Evolutionary conservation across 2,329 filamentous ascomycete species (phyloP), one percentile per base, ranked within the genome.

Genomic region (Pezicula radicicola): DNA sequence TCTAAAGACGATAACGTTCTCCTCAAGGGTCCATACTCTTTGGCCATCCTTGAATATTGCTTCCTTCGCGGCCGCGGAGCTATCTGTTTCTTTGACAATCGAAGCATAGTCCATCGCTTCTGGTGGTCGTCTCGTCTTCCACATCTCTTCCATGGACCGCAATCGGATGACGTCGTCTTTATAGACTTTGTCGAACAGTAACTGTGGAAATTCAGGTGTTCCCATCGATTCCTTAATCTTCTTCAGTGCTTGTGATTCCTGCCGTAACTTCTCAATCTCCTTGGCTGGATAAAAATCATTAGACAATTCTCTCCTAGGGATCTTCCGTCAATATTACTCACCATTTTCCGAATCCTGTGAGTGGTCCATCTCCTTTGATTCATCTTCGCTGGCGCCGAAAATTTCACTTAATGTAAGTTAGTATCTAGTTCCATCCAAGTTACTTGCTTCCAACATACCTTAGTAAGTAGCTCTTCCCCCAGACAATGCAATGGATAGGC

Each of bases 401-500:
- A 99, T 85, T 69, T 99, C 94, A 59, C 75, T 79, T 5, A 45
- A 1, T 42, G 16, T 21, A 21, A 21, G 7, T 61, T 54, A 75
- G 67, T 41, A 54, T 16, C n/a, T 37, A n/a, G 25, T 18, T 46
- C n/a, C 6, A 13, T 41, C 15, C 39, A 30, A 52, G 50, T 35
- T 7, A 37, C 9, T 10, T 4, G 19, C 18, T 27, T 19, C 18
- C 2, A 35, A 57, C 66, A 55, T 63, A 75, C 78, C 91, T 94
- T 55, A 99, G 81, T 8, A 99, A 79, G 68, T 97, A 99, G 68
- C 91, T 96, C 73, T 97, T 99, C 18, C 83, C 93, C 94, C 94
- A 99, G 2, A 99, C 93, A 55, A 99, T 99, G 73, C 94, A 97
- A 72, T 99, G 94, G 41, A 99, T 97, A 1, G 93, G 90, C 64